Conservation (phyloP, 768 basidiomycete species). For the Termitomyces sp. region DNA sequence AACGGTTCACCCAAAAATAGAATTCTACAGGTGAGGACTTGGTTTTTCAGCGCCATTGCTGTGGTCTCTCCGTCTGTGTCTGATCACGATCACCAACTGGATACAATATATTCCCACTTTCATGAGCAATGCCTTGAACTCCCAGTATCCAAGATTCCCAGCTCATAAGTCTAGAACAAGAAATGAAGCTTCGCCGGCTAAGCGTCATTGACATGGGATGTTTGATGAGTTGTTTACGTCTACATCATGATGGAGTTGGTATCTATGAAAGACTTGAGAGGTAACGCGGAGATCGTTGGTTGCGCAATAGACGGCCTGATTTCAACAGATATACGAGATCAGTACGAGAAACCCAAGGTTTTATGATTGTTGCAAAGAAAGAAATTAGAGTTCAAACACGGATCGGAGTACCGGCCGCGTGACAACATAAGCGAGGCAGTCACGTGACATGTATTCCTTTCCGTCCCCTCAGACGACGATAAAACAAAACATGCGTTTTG, state of each 20-base stretch:
- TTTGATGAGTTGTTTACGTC: slow-evolving; percentile 1
- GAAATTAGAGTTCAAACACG: not conserved
- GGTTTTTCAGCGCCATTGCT: not conserved
- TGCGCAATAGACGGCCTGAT: not conserved
- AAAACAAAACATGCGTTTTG: slow-evolving; percentile 28
- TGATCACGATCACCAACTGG: not conserved
- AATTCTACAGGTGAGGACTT: not conserved
- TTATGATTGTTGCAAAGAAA: not conserved
- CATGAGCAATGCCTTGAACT: not conserved
- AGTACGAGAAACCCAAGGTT: not conserved
- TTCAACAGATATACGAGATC: not conserved
- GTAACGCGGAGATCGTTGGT: not conserved
- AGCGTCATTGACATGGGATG: not conserved
- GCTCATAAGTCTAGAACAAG: not conserved
- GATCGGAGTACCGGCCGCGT: not conserved
- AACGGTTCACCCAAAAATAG: slow-evolving; percentile 11
- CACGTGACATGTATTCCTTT: not conserved
- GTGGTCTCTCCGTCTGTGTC: not conserved
- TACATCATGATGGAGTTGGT: not conserved
- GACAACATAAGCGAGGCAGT: not conserved
- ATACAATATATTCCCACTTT: not conserved
- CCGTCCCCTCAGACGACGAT: not conserved
- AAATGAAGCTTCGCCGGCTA: not conserved
- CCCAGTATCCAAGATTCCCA: not conserved
- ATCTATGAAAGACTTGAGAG: not conserved